These are phyloP conservation scores for Sarocladium oryzae DNA, from an alignment of 2,329 filamentous ascomycete genomes.

Conservation along the genomic window DNA sequence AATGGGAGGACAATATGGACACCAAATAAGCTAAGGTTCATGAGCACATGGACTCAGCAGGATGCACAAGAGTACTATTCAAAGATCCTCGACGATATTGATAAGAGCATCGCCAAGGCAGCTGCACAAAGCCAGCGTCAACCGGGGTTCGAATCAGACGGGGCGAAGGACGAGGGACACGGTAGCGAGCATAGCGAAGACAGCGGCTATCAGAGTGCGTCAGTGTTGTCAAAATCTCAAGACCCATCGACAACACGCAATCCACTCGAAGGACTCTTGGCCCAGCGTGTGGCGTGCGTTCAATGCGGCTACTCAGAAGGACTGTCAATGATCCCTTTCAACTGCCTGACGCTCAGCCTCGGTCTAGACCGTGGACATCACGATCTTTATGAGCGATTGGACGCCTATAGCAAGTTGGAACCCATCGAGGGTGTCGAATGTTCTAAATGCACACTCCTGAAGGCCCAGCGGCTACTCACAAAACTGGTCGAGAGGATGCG, in stretches of 20 bases:
- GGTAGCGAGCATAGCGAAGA: conserved; percentile 48
- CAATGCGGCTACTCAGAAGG: conserved; percentile 82
- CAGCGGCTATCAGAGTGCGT: conserved; percentile 48
- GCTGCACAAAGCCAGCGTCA: conserved; percentile 21
- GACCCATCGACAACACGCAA: conserved; percentile 49
- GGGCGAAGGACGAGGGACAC: conserved; percentile 33
- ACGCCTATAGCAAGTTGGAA: conserved; percentile 80
- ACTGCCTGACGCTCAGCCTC: conserved; percentile 82
- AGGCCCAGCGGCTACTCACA: conserved; percentile 40
- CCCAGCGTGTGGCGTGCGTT: conserved; percentile 83
- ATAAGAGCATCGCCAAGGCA: conserved; percentile 63
- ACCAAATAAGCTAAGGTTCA: conserved; percentile 72
- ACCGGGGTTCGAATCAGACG: conserved; percentile 34
- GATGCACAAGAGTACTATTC: conserved; percentile 97
- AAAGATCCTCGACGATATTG: conserved; percentile 77
- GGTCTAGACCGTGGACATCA: conserved; percentile 56
- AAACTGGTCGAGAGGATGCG: conserved; percentile 37
- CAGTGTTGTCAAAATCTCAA: conserved; percentile 29
- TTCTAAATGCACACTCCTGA: conserved; percentile 77
- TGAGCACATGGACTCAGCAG: conserved; percentile 94
- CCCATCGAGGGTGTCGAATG: conserved; percentile 86
- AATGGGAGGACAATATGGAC: conserved; percentile 78
- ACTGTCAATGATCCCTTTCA: conserved; percentile 86
- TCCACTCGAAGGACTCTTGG: conserved; percentile 79
- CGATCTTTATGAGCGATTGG: conserved; percentile 70